These are phyloP conservation scores for Colletotrichum sp. DNA, from an alignment of 2,329 filamentous ascomycete species.

Conservation along the genomic window DNA sequence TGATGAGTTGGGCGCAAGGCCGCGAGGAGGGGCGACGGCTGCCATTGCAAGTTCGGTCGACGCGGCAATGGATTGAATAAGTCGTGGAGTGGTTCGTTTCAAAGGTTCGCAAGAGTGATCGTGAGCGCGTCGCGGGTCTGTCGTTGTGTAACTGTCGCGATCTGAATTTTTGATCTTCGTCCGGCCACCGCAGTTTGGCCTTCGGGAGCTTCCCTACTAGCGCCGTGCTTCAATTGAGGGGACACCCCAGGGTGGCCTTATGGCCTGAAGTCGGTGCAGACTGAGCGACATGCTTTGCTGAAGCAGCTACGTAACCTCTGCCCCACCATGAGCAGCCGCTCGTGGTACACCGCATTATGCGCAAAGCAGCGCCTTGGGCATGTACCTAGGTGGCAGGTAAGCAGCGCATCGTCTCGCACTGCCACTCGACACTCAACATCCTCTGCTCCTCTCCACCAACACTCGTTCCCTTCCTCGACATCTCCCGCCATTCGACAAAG, in stretches of 20 bases:
- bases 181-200: slow-evolving; percentile 9
- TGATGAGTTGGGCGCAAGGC: slow-evolving; percentile 45
- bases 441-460: neutral
- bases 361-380: neutral
- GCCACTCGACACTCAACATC: slow-evolving; percentile 1
- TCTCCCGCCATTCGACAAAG: neutral
- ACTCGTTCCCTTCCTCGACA: neutral
- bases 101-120: neutral
- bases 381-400: neutral
- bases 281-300: neutral
- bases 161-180: slow-evolving; percentile 5
- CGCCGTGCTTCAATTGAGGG: neutral
- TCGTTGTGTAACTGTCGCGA: slow-evolving; percentile 1
- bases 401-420: slow-evolving; percentile 1
- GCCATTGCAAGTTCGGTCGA: slow-evolving; percentile 30
- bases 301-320: slow-evolving; percentile 2
- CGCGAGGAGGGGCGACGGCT: slow-evolving; percentile 41
- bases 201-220: slow-evolving; percentile 9
- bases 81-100: neutral
- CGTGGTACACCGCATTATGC: neutral
- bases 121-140: neutral
- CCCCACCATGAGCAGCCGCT: slow-evolving; percentile 12
- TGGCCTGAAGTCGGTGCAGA: neutral
- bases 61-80: neutral
- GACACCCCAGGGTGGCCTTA: slow-evolving; percentile 18